Evolutionary conservation across 345 rosid species (phyloP).

Genomic region (Psidium guajava): DNA sequence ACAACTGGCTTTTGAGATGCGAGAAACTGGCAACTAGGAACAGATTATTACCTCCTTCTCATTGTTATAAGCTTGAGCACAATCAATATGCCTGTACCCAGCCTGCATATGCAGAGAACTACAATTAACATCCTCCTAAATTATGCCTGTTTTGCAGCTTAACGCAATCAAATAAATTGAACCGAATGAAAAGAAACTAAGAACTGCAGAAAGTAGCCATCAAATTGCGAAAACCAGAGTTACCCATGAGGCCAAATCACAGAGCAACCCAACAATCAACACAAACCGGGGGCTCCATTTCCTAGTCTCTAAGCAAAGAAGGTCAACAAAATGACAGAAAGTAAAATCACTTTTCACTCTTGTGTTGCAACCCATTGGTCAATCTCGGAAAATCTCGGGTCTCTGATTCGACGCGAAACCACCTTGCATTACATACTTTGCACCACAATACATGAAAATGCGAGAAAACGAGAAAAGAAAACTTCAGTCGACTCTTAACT

Average conservation of each 20-base stretch:
- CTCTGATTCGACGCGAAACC: neutral
- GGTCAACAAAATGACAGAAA: neutral
- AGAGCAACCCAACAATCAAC: neutral
- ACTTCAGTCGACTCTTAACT: neutral
- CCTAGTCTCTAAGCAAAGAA: neutral
- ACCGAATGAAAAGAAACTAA: neutral
- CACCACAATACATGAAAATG: neutral
- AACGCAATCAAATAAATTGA: neutral
- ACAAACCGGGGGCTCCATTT: neutral
- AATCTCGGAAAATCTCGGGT: neutral
- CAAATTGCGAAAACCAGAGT: neutral
- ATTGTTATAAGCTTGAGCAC: conserved; percentile 60
- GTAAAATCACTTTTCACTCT: neutral
- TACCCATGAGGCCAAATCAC: neutral
- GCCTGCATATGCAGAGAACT: conserved; percentile 19
- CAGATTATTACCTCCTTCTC: conserved; percentile 55
- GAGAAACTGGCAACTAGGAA: neutral
- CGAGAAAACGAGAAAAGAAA: neutral
- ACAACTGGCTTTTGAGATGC: neutral
- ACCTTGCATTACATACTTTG: neutral
- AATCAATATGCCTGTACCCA: conserved; percentile 82
- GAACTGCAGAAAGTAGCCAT: neutral
- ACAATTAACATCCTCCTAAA: neutral
- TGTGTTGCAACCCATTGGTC: neutral
- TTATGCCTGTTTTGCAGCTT: neutral